These are phyloP conservation scores for Eucalyptus caleyi DNA, from an alignment of 345 rosid genomes.

Conservation along the genomic window DNA sequence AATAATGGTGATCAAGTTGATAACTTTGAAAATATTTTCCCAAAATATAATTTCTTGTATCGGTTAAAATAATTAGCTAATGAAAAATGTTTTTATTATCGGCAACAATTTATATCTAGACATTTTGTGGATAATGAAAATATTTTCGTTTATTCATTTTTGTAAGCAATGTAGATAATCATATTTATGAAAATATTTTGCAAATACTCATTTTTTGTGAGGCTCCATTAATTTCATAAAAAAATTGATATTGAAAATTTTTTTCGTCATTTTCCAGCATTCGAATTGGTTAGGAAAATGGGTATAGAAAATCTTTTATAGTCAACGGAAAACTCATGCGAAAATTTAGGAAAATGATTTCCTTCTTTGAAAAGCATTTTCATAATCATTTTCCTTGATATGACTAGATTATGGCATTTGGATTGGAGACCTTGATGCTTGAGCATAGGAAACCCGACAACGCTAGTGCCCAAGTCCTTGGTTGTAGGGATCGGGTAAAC, in stretches of 20 bases:
- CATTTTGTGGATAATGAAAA: not conserved
- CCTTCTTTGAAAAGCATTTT: not conserved
- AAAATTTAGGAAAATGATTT: too few relatives aligned
- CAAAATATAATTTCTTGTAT: too few relatives aligned
- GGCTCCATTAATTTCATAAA: not conserved
- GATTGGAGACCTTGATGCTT: not conserved
- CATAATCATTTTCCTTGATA: too few relatives aligned
- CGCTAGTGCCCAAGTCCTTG: too few relatives aligned
- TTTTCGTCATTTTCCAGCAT: accelerated
- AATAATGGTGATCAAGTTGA: not conserved
- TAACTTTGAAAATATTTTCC: too few relatives aligned
- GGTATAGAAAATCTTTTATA: not conserved
- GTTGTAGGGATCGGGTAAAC: not conserved
- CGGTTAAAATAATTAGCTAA: not conserved
- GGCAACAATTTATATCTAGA: not conserved
- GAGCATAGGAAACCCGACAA: accelerated
- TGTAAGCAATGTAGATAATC: not conserved
- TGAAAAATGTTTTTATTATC: too few relatives aligned
- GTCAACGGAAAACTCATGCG: accelerated
- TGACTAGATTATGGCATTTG: not conserved
- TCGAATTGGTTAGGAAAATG: not conserved
- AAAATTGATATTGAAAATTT: accelerated
- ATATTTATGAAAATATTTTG: not conserved
- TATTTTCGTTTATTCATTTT: too few relatives aligned
- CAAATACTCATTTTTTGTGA: too few relatives aligned